These are phyloP conservation scores for Albugo candida DNA, from an alignment of 352 stramenopile species.

Conservation along the genomic window DNA sequence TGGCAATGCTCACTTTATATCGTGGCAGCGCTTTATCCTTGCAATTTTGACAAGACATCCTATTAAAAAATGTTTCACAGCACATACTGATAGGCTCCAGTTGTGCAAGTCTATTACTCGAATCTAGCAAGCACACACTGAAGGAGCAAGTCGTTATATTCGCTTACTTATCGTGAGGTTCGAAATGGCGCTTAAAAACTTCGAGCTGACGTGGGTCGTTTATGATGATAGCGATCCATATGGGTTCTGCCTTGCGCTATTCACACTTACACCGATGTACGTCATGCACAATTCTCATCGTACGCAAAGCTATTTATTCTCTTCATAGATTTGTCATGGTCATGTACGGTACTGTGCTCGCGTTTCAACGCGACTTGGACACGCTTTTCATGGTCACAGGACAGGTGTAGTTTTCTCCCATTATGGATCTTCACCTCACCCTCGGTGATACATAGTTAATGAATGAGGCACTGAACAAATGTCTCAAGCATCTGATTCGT, in stretches of 20 bases:
- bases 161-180: background rate
- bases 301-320: background rate
- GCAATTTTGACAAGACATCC: too few relatives aligned
- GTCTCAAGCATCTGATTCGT: slow-evolving; percentile 56
- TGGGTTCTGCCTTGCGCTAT: slow-evolving; percentile 41
- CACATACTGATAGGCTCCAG: too few relatives aligned
- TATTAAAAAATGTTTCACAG: too few relatives aligned
- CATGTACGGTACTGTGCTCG: slow-evolving; percentile 57
- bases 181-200: slow-evolving; percentile 24
- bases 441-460: slow-evolving; percentile 15
- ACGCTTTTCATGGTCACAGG: slow-evolving; percentile 45
- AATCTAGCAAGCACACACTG: too few relatives aligned
- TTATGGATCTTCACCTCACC: background rate
- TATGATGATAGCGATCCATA: slow-evolving; percentile 57
- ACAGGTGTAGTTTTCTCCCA: slow-evolving; percentile 17
- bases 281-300: slow-evolving; percentile 1
- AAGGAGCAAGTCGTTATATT: too few relatives aligned
- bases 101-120: too few relatives aligned
- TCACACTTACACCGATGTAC: slow-evolving; percentile 56
- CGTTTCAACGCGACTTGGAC: slow-evolving; percentile 64
- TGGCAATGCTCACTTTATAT: too few relatives aligned
- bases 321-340: slow-evolving; percentile 56
- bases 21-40: too few relatives aligned
- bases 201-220: slow-evolving; percentile 70
- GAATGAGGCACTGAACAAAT: slow-evolving; percentile 60